Evolutionary conservation across 352 stramenopile species (phyloP), one percentile per base, ranked within the genome.

Genomic region (Phytophthora colocasiae): DNA sequence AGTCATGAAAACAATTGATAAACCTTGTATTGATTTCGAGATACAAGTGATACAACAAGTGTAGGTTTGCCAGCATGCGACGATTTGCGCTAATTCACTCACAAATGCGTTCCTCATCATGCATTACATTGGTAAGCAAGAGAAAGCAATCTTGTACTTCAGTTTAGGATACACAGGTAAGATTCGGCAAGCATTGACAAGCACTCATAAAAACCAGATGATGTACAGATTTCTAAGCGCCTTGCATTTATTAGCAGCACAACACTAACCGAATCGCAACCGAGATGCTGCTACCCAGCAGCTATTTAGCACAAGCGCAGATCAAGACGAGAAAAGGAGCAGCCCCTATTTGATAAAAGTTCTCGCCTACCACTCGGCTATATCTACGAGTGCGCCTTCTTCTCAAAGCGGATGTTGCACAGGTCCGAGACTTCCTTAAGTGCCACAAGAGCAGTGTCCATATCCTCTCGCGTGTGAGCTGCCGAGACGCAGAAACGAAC

Each of bases 401-500:
- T 70, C 40, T 63, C 65, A 29, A 98, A 95, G 27, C 80, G 81
- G 58, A 95, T 83, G 68, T 93, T 80, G 63, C 83, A 92, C 43
- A 89, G 76, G 39, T 85, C 65, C 24, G 83, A 86, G 51, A 99
- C 95, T 58, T 99, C 95, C 39, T 98, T 85, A 24, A 99, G 83
- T 58, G 96, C 87, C 53, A 76, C 75, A 34, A 99, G 63, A 1
- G 97, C 96, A 19, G 77, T 69, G 69, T 99, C 96, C 39, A 99
- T 80, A 53, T 99, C 92, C 50, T 95, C 83, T 12, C 83, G 72
- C 4, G 93, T 98, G 77, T 99, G 97, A 4, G 90, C 97, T 2
- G 97, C 98, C 5, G 93, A 98, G 57, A 99, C 95, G 73, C 97
- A 99, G 69, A 99, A 99, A 49, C 98, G 87, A 15, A 97, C 95